phyloP scores from a whole-genome alignment of 2,329 filamentous ascomycete genomes.

The Purpureocillium lavendulum region DNA sequence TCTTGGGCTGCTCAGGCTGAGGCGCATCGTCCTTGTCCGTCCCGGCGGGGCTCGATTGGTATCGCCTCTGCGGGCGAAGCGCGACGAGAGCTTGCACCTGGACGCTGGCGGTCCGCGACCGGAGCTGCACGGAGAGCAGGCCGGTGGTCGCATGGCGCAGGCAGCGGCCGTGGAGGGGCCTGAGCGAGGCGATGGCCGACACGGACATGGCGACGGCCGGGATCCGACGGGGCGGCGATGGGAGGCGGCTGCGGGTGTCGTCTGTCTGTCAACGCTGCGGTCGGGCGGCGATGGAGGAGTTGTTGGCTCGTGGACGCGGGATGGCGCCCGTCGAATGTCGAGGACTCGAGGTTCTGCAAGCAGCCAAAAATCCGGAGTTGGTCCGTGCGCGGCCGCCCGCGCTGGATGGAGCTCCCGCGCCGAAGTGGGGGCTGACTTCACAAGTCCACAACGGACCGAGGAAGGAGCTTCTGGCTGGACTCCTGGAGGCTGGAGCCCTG shows the following conservation, averaged over 20 bases:
- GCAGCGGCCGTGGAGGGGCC: slow-evolving; percentile 21
- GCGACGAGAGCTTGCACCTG: slow-evolving; percentile 20
- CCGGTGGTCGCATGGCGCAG: slow-evolving; percentile 18
- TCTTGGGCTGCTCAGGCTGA: slow-evolving; percentile 15
- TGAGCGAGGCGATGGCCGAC: slow-evolving; percentile 23
- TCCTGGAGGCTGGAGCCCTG: too few species aligned
- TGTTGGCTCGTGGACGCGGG: too few species aligned
- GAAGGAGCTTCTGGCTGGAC: too few species aligned
- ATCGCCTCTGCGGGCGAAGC: slow-evolving; percentile 14
- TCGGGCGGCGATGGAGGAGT: too few species aligned
- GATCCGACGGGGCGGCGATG: too few species aligned
- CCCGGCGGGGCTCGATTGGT: slow-evolving; percentile 10
- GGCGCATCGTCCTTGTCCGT: slow-evolving; percentile 4
- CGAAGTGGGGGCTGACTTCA: not conserved
- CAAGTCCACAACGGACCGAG: not conserved
- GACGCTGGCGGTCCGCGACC: slow-evolving; percentile 17
- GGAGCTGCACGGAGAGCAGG: slow-evolving; percentile 23
- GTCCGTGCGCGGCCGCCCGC: slow-evolving; percentile 5
- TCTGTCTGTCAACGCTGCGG: too few species aligned
- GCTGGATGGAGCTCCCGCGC: not conserved
- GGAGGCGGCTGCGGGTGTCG: too few species aligned
- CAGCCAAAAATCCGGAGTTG: slow-evolving; percentile 3
- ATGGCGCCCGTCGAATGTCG: not conserved
- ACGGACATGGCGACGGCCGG: slow-evolving; percentile 19
- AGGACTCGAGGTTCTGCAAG: not conserved